phyloP scores from a whole-genome alignment of 352 stramenopile genomes.

The Pythium aquatile region DNA sequence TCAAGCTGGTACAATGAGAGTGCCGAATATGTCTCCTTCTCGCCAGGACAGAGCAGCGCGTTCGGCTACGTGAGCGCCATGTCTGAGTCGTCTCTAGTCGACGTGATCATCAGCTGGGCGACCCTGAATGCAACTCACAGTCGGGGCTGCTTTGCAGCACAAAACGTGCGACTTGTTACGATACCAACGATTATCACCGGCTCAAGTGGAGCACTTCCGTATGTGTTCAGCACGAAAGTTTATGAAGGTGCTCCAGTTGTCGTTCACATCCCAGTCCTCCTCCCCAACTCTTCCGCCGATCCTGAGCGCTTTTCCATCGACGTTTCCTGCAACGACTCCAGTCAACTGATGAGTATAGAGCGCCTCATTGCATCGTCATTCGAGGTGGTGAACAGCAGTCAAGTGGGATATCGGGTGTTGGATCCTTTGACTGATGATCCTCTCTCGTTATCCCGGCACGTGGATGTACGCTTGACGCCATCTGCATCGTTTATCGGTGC shows the following conservation, averaged over 20 bases:
- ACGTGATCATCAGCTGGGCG: conserved; percentile 23
- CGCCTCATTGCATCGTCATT: not conserved
- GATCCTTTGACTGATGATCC: not conserved
- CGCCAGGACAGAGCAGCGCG: not conserved
- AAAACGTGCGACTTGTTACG: conserved; percentile 20
- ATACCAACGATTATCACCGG: conserved; percentile 8
- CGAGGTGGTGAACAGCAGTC: not conserved
- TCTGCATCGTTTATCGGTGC: conserved; percentile 7
- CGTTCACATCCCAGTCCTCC: conserved; percentile 30
- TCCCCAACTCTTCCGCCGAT: not conserved
- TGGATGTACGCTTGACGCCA: conserved; percentile 19
- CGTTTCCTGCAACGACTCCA: conserved; percentile 11
- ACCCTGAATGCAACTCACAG: too few species aligned
- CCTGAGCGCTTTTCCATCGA: conserved; percentile 12
- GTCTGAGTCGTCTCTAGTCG: conserved; percentile 11
- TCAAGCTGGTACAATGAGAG: conserved; percentile 11
- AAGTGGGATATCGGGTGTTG: not conserved
- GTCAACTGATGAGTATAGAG: conserved; percentile 12
- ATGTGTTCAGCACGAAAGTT: conserved; percentile 30
- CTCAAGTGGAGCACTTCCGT: conserved; percentile 17
- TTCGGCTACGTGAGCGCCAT: conserved; percentile 15
- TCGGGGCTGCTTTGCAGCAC: conserved; percentile 18
- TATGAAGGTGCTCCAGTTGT: conserved; percentile 18
- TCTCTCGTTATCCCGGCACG: not conserved
- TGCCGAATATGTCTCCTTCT: conserved; percentile 11